These are phyloP conservation scores for Boletus subcaerulescens DNA, from an alignment of 768 basidiomycete species.

Conservation along the genomic window DNA sequence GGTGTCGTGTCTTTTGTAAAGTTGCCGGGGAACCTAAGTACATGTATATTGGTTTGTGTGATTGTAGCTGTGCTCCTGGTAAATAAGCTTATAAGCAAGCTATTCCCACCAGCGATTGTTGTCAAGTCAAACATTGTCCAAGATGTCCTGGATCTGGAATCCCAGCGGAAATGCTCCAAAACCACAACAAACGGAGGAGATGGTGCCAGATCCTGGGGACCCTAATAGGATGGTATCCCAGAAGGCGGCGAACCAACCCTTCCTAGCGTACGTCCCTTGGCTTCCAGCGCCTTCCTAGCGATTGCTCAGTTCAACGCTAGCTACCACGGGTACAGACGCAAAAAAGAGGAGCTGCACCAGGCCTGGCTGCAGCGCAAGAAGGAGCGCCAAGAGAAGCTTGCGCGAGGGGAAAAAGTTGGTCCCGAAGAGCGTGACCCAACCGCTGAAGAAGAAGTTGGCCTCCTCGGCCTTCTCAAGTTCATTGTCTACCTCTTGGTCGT, in stretches of 20 bases:
- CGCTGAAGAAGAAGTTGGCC: slow-evolving; percentile 60
- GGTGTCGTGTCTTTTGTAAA: slow-evolving; percentile 8
- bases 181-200: slow-evolving; percentile 42
- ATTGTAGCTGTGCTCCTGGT: not conserved
- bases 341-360: slow-evolving; percentile 56
- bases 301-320: slow-evolving; percentile 34
- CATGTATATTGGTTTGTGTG: not conserved
- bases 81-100: no score
- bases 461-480: slow-evolving; percentile 67
- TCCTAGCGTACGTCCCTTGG: slow-evolving; percentile 61
- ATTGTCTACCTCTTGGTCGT: slow-evolving; percentile 53
- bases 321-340: slow-evolving; percentile 63
- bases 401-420: slow-evolving; percentile 68
- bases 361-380: slow-evolving; percentile 70
- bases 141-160: slow-evolving; percentile 69
- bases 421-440: slow-evolving; percentile 75
- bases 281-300: not conserved
- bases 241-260: slow-evolving; percentile 84
- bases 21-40: not conserved
- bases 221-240: slow-evolving; percentile 70
- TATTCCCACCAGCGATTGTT: no score
- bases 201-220: slow-evolving; percentile 61
- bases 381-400: slow-evolving; percentile 69
- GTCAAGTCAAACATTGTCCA: not conserved
- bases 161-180: slow-evolving; percentile 37